Base-by-base conservation (phyloP, 192 early-diverging fungal species). In the Backusella australiensis region DNA sequence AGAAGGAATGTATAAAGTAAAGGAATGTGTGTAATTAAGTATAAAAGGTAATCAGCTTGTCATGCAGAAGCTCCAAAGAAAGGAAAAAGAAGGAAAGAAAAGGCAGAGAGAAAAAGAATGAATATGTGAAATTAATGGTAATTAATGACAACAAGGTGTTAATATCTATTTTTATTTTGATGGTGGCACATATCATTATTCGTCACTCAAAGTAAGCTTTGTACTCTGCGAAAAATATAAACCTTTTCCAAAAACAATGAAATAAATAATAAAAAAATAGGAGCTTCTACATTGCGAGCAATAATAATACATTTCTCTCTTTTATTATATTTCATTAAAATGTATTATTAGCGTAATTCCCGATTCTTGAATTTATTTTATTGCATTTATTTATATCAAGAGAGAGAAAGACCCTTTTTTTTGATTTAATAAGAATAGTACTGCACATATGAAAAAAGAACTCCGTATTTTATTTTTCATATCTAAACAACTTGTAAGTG, bases 81-180 rank as follows among this genome's bases (percentile, higher is more conserved):
- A 63, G 56, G 56, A 63, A 29, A 63, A 26, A 59, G 53, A 59
- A 29, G 12, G 11, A 63, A 49, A 17, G 19, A n/a, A 11, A 32
- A 39, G 4, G n/a, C 17, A 53, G n/a, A n/a, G n/a, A 59, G 56
- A 29, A 29, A 29, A 63, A 63, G 56, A 63, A 29, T 26, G 56
- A 63, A 63, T 63, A 63, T 26, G 46, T 49, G 56, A 63, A 63
- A 63, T 63, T 63, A 63, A 63, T 63, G 26, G 4, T 63, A 63
- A 63, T 63, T 63, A 63, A 63, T 63, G 56, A 63, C 56, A 63
- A 63, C 56, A 63, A 63, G 56, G 23, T 63, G 46, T 49, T 49
- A 49, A 63, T 59, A 56, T 59, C 53, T 59, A 59, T 59, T 59
- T 59, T 59, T 59, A 59, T 26, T 63, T 63, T 63, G 21, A 63